Percentiles rank a stretch among this genome's conserved stretches.
Conservation (phyloP, 2,329 filamentous ascomycete genomes). For the Aspergillus thermomutatus region DNA sequence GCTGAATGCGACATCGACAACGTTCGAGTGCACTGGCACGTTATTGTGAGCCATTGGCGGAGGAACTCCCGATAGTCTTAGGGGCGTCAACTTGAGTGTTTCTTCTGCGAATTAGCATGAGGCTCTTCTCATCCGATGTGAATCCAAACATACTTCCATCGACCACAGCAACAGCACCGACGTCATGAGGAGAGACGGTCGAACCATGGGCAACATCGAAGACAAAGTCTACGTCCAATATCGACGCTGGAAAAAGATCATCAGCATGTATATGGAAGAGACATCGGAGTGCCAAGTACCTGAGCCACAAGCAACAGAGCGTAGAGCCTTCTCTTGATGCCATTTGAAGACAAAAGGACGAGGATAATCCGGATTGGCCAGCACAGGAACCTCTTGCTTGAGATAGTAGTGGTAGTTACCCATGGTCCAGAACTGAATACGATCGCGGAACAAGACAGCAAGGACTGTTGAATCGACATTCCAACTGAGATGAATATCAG, state of each 20-base stretch:
- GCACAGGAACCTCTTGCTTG: slow-evolving; percentile 74
- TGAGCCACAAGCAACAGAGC: slow-evolving; percentile 56
- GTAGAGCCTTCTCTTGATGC: slow-evolving; percentile 82
- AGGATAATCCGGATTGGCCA: slow-evolving; percentile 21
- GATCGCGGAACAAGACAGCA: slow-evolving; percentile 70
- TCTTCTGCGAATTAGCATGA: slow-evolving; percentile 34
- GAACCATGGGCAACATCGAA: slow-evolving; percentile 68
- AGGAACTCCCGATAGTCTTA: slow-evolving; percentile 79
- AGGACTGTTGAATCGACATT: slow-evolving; percentile 90
- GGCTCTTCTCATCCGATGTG: background rate
- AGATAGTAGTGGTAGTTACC: slow-evolving; percentile 98
- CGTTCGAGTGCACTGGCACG: slow-evolving; percentile 58
- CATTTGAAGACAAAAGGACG: slow-evolving; percentile 50
- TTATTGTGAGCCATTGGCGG: slow-evolving; percentile 90
- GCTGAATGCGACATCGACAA: slow-evolving; percentile 73
- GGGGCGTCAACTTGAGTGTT: slow-evolving; percentile 76
- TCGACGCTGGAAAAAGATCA: slow-evolving; percentile 33
- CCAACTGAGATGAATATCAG: slow-evolving; percentile 70
- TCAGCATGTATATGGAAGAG: slow-evolving; percentile 4
- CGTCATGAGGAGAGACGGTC: slow-evolving; percentile 67
- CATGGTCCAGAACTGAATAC: slow-evolving; percentile 92
- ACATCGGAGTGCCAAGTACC: slow-evolving; percentile 33
- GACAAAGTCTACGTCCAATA: slow-evolving; percentile 64
- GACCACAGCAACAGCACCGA: slow-evolving; percentile 76
- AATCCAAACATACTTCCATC: slow-evolving; percentile 62